Percentiles rank a stretch among this genome's conserved stretches.
Evolutionary conservation across 129 eudicot genomes (phyloP).

Genomic region (Saussurea involucrata): DNA sequence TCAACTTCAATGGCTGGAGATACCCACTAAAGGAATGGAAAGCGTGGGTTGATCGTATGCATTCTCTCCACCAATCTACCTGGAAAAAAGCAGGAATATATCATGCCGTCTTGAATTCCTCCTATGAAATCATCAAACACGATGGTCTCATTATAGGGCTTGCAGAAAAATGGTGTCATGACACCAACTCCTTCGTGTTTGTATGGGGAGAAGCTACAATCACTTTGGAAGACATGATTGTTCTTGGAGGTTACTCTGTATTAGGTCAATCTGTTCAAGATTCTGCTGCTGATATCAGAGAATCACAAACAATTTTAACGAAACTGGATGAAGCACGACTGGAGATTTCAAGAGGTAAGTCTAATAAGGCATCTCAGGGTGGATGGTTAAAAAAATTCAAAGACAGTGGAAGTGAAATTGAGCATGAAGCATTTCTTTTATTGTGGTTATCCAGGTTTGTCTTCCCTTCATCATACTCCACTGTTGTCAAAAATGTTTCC

Average conservation of each 20-base stretch:
- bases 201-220: conserved; percentile 51
- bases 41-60: conserved; percentile 32
- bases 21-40: conserved; percentile 19
- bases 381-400: conserved; percentile 31
- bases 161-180: conserved; percentile 37
- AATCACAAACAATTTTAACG: background rate
- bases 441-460: conserved; percentile 43
- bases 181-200: conserved; percentile 44
- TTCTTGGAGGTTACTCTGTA: conserved; percentile 45
- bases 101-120: conserved; percentile 28
- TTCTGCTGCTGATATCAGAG: background rate
- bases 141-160: conserved; percentile 26
- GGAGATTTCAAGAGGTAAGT: background rate
- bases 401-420: conserved; percentile 23
- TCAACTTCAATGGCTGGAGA: conserved; percentile 33
- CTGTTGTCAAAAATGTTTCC: background rate
- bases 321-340: conserved; percentile 13
- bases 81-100: conserved; percentile 46
- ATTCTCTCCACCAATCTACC: conserved; percentile 16
- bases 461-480: conserved; percentile 15
- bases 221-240: conserved; percentile 44
- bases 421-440: conserved; percentile 37
- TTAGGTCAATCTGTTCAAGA: conserved; percentile 35
- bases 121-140: conserved; percentile 6
- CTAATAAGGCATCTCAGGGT: conserved; percentile 13